phyloP scores from a whole-genome alignment of 768 basidiomycete genomes.

The Psilocybe tampanensis region DNA sequence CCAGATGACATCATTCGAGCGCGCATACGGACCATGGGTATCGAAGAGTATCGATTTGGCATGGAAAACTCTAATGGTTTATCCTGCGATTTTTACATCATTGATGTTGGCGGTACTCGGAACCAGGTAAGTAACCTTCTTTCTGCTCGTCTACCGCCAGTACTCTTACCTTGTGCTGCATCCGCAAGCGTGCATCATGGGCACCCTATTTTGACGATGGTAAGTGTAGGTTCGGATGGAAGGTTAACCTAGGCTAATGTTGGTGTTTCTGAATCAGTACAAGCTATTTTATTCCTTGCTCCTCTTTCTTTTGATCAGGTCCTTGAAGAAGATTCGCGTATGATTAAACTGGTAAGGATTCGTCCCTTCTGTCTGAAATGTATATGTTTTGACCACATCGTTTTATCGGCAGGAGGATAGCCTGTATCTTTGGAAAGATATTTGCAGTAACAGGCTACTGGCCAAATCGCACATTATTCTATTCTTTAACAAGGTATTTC shows the following conservation, averaged over 20 bases:
- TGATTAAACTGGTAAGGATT: slow-evolving; percentile 61
- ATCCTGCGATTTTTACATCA: slow-evolving; percentile 66
- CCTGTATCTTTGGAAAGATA: slow-evolving; percentile 68
- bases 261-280: slow-evolving; percentile 39
- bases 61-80: slow-evolving; percentile 44
- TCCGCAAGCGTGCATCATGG: slow-evolving; percentile 60
- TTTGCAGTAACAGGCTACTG: slow-evolving; percentile 67
- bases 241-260: background rate
- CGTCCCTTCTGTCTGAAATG: background rate
- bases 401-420: slow-evolving; percentile 72
- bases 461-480: slow-evolving; percentile 65
- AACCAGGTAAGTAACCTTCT: slow-evolving; percentile 37
- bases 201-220: slow-evolving; percentile 79
- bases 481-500: slow-evolving; percentile 71
- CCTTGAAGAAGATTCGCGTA: slow-evolving; percentile 65
- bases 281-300: slow-evolving; percentile 84
- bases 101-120: slow-evolving; percentile 70
- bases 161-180: slow-evolving; percentile 1
- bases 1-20: slow-evolving; percentile 75
- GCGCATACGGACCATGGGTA: slow-evolving; percentile 70
- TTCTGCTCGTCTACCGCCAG: background rate
- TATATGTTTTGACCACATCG: background rate
- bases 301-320: slow-evolving; percentile 75
- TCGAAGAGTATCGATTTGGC: slow-evolving; percentile 70
- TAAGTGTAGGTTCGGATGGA: slow-evolving; percentile 18